phyloP scores from a whole-genome alignment of 306 rosid genomes.

The Quillaja saponaria region DNA sequence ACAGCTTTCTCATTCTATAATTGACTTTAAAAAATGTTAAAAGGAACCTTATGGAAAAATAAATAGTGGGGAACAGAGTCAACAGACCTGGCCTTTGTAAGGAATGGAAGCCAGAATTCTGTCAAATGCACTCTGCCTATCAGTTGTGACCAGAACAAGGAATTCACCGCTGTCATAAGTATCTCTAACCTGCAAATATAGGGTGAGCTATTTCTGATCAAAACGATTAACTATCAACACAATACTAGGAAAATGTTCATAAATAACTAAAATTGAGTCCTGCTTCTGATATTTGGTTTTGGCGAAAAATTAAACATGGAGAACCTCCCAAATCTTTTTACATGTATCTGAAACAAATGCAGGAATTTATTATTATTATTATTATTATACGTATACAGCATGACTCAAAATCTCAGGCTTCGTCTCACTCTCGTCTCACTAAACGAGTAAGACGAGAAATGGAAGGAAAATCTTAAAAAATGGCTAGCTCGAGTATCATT shows the following conservation, averaged over 20 bases:
- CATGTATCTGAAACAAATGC: too few relatives aligned
- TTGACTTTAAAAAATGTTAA: too few relatives aligned
- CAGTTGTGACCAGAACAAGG: constrained; percentile 84
- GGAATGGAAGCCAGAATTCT: constrained; percentile 98
- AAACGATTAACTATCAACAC: background rate
- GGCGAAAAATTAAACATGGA: background rate
- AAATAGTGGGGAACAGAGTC: background rate
- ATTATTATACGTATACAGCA: too few relatives aligned
- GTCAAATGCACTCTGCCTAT: constrained; percentile 94
- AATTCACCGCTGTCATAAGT: constrained; percentile 80
- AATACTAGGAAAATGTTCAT: background rate
- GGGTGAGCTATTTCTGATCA: background rate
- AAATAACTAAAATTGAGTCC: too few relatives aligned
- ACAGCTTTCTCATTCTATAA: background rate
- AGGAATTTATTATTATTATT: too few relatives aligned
- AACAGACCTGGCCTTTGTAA: constrained; percentile 86
- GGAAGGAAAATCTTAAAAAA: background rate
- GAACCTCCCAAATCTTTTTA: too few relatives aligned
- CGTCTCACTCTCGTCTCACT: background rate
- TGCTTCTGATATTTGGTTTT: background rate
- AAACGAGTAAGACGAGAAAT: background rate
- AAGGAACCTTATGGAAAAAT: background rate
- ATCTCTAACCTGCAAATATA: constrained; percentile 74
- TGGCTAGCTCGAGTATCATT: background rate
- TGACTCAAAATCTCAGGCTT: too few relatives aligned